Percentiles rank a stretch among this genome's conserved stretches.
These are phyloP conservation scores for Rhizophagus prolifer DNA, from an alignment of 192 early-diverging fungal genomes.

Conservation along the genomic window DNA sequence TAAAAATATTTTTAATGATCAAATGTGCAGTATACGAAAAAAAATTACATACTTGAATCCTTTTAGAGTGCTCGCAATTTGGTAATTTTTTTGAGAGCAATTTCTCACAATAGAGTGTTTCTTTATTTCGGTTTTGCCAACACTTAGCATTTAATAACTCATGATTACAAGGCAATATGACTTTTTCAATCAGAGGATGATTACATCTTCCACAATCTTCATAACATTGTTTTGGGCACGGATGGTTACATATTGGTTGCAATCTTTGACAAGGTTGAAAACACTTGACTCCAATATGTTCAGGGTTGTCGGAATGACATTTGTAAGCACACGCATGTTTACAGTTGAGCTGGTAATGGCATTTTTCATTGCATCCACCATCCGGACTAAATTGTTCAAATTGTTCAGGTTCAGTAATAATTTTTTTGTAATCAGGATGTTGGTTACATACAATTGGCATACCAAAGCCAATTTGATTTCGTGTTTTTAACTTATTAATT, in stretches of 20 bases:
- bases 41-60: slow-evolving; percentile 1
- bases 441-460: slow-evolving; percentile 50
- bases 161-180: too few relatives aligned
- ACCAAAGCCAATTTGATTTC: slow-evolving; percentile 38
- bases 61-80: slow-evolving; percentile 41
- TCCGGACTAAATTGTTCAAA: slow-evolving; percentile 46
- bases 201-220: slow-evolving; percentile 47
- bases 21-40: neutral
- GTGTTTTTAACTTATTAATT: slow-evolving; percentile 34
- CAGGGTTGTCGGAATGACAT: slow-evolving; percentile 26
- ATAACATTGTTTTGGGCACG: slow-evolving; percentile 45
- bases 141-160: too few relatives aligned
- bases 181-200: slow-evolving; percentile 10
- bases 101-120: slow-evolving; percentile 27
- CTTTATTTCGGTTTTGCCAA: neutral
- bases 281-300: slow-evolving; percentile 45
- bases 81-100: slow-evolving; percentile 32
- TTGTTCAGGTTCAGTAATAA: slow-evolving; percentile 27
- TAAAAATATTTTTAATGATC: too few relatives aligned
- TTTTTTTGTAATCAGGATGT: slow-evolving; percentile 43
- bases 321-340: slow-evolving; percentile 50
- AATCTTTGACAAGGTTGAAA: slow-evolving; percentile 43
- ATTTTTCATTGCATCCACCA: slow-evolving; percentile 53
- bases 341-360: slow-evolving; percentile 44
- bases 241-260: slow-evolving; percentile 43